Percentiles rank a stretch among this genome's conserved stretches.
Conservation (phyloP, 371 early-diverging fungal genomes). For the Furculomyces boomerangus region DNA sequence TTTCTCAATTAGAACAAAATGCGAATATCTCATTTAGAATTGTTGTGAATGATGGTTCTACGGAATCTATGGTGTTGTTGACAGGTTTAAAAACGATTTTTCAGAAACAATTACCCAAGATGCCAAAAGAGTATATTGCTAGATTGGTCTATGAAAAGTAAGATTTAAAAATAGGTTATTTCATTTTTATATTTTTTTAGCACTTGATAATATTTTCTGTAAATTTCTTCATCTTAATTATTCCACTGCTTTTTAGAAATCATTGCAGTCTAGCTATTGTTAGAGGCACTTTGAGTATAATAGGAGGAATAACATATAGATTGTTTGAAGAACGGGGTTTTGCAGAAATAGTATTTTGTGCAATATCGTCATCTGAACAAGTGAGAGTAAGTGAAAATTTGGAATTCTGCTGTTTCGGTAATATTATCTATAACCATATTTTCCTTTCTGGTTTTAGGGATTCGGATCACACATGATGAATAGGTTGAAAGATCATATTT, state of each 20-base stretch:
- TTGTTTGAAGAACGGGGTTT: constrained; percentile 80
- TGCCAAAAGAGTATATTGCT: constrained; percentile 99
- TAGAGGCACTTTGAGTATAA: constrained; percentile 41
- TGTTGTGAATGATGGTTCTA: constrained; percentile 55
- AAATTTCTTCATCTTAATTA: neutral
- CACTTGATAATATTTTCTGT: neutral
- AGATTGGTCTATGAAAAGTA: constrained; percentile 89
- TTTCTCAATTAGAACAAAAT: neutral
- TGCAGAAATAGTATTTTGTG: constrained; percentile 99
- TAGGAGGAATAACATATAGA: constrained; percentile 96
- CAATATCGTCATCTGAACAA: constrained; percentile 86
- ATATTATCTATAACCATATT: neutral
- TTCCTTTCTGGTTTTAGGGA: constrained; percentile 33
- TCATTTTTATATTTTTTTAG: neutral
- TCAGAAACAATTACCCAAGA: constrained; percentile 97
- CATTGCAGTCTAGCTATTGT: constrained; percentile 71
- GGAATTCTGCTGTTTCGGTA: constrained; percentile 2
- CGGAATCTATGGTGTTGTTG: constrained; percentile 66
- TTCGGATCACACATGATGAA: constrained; percentile 90
- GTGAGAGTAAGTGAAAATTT: constrained; percentile 52
- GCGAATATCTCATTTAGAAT: constrained; percentile 53
- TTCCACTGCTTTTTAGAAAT: constrained; percentile 31
- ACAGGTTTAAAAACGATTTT: constrained; percentile 92
- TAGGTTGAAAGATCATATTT: constrained; percentile 78
- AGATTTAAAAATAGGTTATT: neutral